Conservation (phyloP, 2,329 filamentous ascomycete genomes). For the Cercospora janseana region DNA sequence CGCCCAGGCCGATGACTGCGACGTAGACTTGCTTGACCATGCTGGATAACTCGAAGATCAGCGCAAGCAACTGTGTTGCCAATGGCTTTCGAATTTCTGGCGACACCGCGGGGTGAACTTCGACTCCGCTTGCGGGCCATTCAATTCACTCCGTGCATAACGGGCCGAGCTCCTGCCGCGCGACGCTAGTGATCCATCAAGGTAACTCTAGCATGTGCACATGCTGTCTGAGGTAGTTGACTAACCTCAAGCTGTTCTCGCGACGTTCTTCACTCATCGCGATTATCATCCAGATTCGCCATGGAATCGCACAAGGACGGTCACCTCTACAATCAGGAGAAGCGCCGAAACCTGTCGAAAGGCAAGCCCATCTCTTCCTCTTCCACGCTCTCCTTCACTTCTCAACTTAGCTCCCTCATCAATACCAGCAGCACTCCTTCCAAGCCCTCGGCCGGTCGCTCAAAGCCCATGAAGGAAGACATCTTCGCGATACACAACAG, state of each 20-base stretch:
- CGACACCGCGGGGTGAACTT: background rate
- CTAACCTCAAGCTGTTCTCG: background rate
- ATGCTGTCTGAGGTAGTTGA: no score
- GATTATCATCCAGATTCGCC: background rate
- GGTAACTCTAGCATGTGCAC: no score
- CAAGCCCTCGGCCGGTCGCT: conserved; percentile 45
- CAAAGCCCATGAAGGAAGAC: conserved; percentile 62
- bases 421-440: conserved; percentile 46
- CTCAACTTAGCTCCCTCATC: conserved; percentile 80
- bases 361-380: conserved; percentile 67
- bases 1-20: conserved; percentile 67
- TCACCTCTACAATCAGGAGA: conserved; percentile 24
- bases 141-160: no score
- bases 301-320: conserved; percentile 24
- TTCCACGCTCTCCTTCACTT: conserved; percentile 79
- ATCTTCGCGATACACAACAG: conserved; percentile 68
- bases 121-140: no score
- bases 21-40: conserved; percentile 40
- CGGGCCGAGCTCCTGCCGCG: no score
- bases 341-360: conserved; percentile 55
- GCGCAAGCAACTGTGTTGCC: background rate
- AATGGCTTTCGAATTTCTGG: conserved; percentile 6
- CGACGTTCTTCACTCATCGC: background rate
- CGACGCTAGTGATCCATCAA: no score
- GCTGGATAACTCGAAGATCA: background rate